Evolutionary conservation across 2,329 filamentous ascomycete species (phyloP), one percentile per base, ranked within the genome.

Genomic region (Huntiella decipiens): DNA sequence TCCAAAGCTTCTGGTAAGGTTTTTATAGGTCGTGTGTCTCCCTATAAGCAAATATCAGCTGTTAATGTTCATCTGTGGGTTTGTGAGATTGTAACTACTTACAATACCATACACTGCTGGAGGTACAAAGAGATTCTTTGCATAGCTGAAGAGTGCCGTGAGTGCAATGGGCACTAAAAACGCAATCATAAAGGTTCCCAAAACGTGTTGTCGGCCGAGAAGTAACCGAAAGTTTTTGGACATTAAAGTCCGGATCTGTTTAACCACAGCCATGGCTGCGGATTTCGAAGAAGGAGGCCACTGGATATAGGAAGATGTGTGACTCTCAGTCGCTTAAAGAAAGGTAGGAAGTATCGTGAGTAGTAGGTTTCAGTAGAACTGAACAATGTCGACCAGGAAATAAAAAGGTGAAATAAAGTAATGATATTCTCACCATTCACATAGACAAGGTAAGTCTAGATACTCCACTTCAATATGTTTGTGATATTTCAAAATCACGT

Each of bases 101-200:
- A 50, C 48, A 52, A 94, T 76, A 38, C 87, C 87, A 55, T 71
- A 93, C 3, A 70, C 63, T 1, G 81, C 79, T 1, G 82, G 79
- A 1, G 84, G 79, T 3, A 87, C 73, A 55, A 93, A 88, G 51
- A 94, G 73, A 58, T 87, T 87, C 53, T 82, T 79, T 12, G 84
- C 79, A 58, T 81, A 88, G 45, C 66, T 72, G 50, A 80, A 67
- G 54, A 79, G 75, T 16, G 68, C 61, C 36, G 72, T 67, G 44
- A 80, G 61, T 38, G 70, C 56, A 31, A 79, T 60, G 2, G 77
- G 77, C 1, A 79, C 63, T 15, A 79, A 35, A 43, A 80, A 67
- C 4, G 74, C 70, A 54, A 74, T 71, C 51, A 74, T 60, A 38
- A 68, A 49, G 2, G 73, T 73, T 16, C 69, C 62, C 4, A 66